Evolutionary conservation across 306 rosid species (phyloP).

Genomic region (Begonia loranthoides): DNA sequence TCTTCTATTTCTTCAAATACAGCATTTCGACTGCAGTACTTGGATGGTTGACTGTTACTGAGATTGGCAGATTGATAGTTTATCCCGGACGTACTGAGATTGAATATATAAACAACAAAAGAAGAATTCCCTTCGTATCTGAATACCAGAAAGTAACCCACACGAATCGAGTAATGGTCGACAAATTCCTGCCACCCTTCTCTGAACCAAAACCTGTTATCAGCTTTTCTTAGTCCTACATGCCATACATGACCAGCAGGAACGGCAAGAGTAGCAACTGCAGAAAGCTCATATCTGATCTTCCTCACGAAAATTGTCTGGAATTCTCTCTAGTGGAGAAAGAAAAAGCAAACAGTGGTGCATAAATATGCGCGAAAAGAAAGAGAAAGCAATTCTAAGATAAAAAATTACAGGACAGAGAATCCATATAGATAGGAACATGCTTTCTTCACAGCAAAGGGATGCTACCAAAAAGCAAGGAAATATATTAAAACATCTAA

Average conservation of each 20-base stretch:
- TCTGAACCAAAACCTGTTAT: conserved; percentile 52
- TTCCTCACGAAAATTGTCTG: conserved; percentile 64
- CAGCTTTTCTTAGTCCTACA: conserved; percentile 50
- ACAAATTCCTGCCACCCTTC: conserved; percentile 83
- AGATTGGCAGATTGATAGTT: conserved; percentile 40
- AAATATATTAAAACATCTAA: background rate
- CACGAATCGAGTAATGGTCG: conserved; percentile 48
- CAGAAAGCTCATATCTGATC: conserved; percentile 55
- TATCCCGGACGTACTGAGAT: conserved; percentile 61
- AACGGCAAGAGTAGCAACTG: conserved; percentile 41
- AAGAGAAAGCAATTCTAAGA: background rate
- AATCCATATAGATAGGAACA: background rate
- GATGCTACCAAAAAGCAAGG: background rate
- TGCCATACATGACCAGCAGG: conserved; percentile 79
- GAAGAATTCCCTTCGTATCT: conserved; percentile 67
- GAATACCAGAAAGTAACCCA: conserved; percentile 66
- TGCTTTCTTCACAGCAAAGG: background rate
- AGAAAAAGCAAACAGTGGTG: background rate
- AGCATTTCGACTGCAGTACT: conserved; percentile 26
- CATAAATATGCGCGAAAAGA: too few relatives aligned
- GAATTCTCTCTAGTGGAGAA: conserved; percentile 49
- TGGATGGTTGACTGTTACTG: conserved; percentile 28
- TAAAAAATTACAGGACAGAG: background rate
- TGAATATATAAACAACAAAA: conserved; percentile 56
- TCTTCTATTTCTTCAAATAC: conserved; percentile 79